A percentile compares a stretch with the other conserved stretches of the same genome.
Conservation (phyloP, 1,284 basidiomycete species). For the Tilletia indica region DNA sequence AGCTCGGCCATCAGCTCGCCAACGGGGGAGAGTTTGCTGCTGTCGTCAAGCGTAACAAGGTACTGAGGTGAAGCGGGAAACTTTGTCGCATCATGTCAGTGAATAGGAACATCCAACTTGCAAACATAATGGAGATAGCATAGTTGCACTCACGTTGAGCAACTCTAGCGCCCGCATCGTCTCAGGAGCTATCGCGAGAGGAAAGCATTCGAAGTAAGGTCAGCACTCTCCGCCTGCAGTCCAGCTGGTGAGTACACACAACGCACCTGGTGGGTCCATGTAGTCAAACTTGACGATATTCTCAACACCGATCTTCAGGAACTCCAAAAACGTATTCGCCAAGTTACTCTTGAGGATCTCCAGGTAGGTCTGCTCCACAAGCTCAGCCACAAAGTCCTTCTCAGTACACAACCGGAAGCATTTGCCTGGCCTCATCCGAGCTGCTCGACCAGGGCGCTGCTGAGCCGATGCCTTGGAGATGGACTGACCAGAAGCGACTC, state of each 20-base stretch:
- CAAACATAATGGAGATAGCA: no score
- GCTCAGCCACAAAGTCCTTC: conserved; percentile 79
- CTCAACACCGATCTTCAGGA: conserved; percentile 81
- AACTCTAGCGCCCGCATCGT: conserved; percentile 95
- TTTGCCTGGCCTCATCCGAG: conserved; percentile 91
- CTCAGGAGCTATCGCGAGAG: conserved; percentile 91
- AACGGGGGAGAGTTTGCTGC: conserved; percentile 82
- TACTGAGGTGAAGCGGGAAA: conserved; percentile 58
- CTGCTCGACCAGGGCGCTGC: conserved; percentile 93
- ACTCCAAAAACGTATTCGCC: conserved; percentile 87
- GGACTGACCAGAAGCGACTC: conserved; percentile 86
- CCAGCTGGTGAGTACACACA: neutral
- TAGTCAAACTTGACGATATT: conserved; percentile 72
- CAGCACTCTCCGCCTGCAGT: no score
- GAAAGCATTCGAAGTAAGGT: conserved; percentile 14
- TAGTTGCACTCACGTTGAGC: conserved; percentile 63
- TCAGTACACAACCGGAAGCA: conserved; percentile 97
- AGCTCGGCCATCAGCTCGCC: conserved; percentile 96
- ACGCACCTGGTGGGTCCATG: conserved; percentile 61
- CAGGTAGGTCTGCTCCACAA: conserved; percentile 94
- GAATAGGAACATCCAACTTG: no score
- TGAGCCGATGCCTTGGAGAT: conserved; percentile 96
- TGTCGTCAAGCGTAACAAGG: conserved; percentile 87
- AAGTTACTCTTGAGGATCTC: conserved; percentile 83
- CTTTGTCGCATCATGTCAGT: neutral